Conservation (phyloP, 73 alveolate genomes). For the Symbiodinium pilosum region DNA sequence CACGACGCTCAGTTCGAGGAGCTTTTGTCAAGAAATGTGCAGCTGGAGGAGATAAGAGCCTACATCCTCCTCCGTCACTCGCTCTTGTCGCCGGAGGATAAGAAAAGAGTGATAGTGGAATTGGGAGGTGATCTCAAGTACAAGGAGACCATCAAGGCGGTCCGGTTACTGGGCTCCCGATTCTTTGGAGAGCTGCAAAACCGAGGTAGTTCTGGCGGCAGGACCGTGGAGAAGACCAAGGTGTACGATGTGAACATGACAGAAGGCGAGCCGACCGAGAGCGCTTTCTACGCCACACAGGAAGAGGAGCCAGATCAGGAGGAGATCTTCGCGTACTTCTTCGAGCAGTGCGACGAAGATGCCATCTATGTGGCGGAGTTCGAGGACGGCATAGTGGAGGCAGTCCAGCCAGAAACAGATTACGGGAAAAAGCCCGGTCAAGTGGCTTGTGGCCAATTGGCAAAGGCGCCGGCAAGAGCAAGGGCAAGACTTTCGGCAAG, state of each 20-base stretch:
- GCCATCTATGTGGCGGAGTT: conserved; percentile 16
- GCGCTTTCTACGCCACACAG: neutral
- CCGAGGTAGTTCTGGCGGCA: neutral
- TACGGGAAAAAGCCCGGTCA: neutral
- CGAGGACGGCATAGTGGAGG: neutral
- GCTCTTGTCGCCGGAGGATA: neutral
- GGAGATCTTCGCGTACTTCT: neutral
- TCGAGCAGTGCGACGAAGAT: conserved; percentile 3
- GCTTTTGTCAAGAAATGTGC: neutral
- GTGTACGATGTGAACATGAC: neutral
- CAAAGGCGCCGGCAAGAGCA: neutral
- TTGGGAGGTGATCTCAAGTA: neutral
- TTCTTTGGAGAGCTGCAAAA: conserved; percentile 1
- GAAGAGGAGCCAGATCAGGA: neutral
- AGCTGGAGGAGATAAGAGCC: neutral
- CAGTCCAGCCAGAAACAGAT: neutral
- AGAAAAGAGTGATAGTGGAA: neutral
- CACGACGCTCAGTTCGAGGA: conserved; percentile 3
- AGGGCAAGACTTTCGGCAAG: neutral
- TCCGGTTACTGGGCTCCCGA: neutral
- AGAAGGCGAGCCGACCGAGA: neutral
- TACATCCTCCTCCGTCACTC: neutral
- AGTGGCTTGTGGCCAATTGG: conserved; percentile 15
- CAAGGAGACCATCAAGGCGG: neutral
- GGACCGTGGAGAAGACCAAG: neutral